phyloP scores from a whole-genome alignment of 495 filamentous ascomycete species.

The Darksidea phi region DNA sequence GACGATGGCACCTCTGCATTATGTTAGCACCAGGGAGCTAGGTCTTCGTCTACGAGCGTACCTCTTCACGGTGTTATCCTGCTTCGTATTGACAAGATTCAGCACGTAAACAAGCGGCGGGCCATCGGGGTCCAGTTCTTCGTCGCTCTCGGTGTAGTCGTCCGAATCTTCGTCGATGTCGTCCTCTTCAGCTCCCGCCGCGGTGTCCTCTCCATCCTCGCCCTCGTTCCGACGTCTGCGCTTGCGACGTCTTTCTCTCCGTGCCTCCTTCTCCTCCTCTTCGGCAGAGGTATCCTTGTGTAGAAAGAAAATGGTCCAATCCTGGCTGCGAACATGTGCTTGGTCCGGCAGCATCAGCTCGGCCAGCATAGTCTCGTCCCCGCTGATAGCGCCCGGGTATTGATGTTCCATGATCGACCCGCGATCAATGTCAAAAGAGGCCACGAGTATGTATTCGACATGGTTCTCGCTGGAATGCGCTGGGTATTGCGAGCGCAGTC shows the following conservation, averaged over 20 bases:
- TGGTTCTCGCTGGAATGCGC: constrained; percentile 76
- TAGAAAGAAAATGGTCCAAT: constrained; percentile 99
- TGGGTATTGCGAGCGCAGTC: constrained; percentile 83
- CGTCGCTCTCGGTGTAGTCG: constrained; percentile 56
- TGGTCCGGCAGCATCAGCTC: constrained; percentile 99
- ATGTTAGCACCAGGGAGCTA: constrained; percentile 20
- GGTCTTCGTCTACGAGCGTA: constrained; percentile 39
- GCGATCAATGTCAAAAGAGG: constrained; percentile 93
- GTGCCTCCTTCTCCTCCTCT: constrained; percentile 56
- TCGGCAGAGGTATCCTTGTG: constrained; percentile 90
- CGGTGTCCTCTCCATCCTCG: constrained; percentile 20
- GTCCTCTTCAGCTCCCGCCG: constrained; percentile 43
- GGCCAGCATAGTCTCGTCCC: constrained; percentile 96
- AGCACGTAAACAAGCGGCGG: constrained; percentile 97
- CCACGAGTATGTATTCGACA: constrained; percentile 99
- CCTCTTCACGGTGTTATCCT: constrained; percentile 85
- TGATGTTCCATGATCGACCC: constrained; percentile 99
- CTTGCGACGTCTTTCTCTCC: constrained; percentile 52
- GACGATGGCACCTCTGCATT: constrained; percentile 78
- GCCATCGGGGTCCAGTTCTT: constrained; percentile 62
- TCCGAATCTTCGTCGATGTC: constrained; percentile 49
- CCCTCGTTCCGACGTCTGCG: constrained; percentile 43
- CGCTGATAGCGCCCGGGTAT: constrained; percentile 88
- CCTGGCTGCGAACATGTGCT: constrained; percentile 88
- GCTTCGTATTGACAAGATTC: constrained; percentile 97